A percentile compares a stretch with the other conserved stretches of the same genome.
Conservation (phyloP, 306 rosid species). For the Gastrolobium bilobum region DNA sequence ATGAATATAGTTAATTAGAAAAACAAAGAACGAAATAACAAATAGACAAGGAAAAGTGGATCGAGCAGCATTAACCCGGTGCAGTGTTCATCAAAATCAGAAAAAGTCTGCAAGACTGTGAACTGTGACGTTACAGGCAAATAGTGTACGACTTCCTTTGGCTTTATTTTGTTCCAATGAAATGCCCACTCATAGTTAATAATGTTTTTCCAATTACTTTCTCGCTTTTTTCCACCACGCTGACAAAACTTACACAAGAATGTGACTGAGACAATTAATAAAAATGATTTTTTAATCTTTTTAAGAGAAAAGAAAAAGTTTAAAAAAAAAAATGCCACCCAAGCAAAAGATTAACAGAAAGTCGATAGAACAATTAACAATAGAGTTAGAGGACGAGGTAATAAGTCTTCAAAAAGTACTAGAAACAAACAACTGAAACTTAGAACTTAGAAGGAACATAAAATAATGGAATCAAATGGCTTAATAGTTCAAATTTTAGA, state of each 20-base stretch:
- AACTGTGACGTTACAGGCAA: conserved; percentile 41
- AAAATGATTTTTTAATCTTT: neutral
- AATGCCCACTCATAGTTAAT: conserved; percentile 50
- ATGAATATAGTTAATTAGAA: conserved; percentile 4
- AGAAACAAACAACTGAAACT: conserved; percentile 26
- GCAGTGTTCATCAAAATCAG: conserved; percentile 55
- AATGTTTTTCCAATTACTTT: conserved; percentile 40
- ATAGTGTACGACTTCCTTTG: conserved; percentile 50
- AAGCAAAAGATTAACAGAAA: conserved; percentile 48
- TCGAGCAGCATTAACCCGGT: conserved; percentile 46
- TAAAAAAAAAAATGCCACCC: conserved; percentile 34
- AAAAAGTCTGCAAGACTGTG: conserved; percentile 54
- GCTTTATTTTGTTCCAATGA: too few relatives aligned
- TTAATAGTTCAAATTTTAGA: neutral
- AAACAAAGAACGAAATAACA: neutral
- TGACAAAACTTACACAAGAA: conserved; percentile 4
- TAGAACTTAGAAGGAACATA: conserved; percentile 34
- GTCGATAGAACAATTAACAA: conserved; percentile 38
- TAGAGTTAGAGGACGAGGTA: conserved; percentile 42
- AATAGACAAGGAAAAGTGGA: neutral
- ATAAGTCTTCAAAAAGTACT: conserved; percentile 21
- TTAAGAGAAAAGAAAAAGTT: neutral
- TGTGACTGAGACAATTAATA: neutral
- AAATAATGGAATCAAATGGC: conserved; percentile 14
- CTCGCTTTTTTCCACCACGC: conserved; percentile 25